A percentile compares a stretch with the other conserved stretches of the same genome.
phyloP scores from a whole-genome alignment of 257 asterid genomes.

The Apocynum venetum region DNA sequence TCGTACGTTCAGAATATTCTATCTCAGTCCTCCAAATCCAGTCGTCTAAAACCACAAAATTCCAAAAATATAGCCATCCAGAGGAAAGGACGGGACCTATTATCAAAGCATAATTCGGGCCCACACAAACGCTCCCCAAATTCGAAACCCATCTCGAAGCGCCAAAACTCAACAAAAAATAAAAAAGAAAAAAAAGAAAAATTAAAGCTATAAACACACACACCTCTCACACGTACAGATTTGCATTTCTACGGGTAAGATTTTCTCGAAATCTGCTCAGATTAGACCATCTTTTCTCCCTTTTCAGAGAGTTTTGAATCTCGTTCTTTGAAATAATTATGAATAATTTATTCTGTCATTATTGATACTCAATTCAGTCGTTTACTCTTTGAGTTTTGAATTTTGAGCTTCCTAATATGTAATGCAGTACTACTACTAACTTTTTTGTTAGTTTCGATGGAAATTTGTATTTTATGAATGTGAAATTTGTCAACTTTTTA shows the following conservation, averaged over 20 bases:
- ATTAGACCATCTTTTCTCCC: slow-evolving; percentile 8
- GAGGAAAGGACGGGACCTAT: background rate
- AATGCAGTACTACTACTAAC: background rate
- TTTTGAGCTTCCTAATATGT: background rate
- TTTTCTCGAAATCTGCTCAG: slow-evolving; percentile 41
- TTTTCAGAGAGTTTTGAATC: slow-evolving; percentile 24
- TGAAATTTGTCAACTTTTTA: background rate
- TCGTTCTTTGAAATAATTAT: slow-evolving; percentile 17
- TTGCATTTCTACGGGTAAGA: slow-evolving; percentile 6
- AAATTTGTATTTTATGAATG: background rate
- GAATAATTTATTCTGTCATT: background rate
- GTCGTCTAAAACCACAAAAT: background rate
- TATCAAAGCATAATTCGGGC: slow-evolving; percentile 5
- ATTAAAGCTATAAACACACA: background rate
- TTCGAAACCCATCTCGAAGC: slow-evolving; percentile 47
- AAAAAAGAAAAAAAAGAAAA: no score
- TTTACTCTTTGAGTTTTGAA: slow-evolving; percentile 4
- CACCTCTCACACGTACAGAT: slow-evolving; percentile 11
- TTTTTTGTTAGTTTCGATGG: background rate
- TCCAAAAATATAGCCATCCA: background rate
- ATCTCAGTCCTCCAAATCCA: background rate
- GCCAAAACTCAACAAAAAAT: slow-evolving; percentile 42
- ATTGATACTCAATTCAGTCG: background rate
- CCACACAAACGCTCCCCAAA: slow-evolving; percentile 36
- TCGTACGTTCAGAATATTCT: background rate